Percentiles rank a stretch among this genome's conserved stretches.
Evolutionary conservation across 768 basidiomycete genomes (phyloP).

Genomic region (Phlegmacium glaucopus): DNA sequence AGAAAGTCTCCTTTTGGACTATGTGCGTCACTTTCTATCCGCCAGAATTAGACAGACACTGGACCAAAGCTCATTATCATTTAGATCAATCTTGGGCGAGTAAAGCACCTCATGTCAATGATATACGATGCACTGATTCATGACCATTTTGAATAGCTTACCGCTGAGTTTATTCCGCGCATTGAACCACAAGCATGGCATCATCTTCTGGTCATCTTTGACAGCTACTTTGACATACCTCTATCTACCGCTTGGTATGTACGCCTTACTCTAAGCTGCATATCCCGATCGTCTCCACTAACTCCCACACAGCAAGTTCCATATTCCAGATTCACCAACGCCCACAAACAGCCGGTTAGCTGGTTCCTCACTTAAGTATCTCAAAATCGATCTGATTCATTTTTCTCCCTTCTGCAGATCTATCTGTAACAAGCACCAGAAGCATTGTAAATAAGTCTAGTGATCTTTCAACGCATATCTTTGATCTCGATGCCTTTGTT

Average conservation of each 20-base stretch:
- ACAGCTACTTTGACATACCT: slow-evolving; percentile 42
- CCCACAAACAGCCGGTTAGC: slow-evolving; percentile 20
- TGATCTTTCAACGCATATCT: slow-evolving; percentile 43
- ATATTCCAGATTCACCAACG: slow-evolving; percentile 36
- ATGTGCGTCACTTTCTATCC: slow-evolving; percentile 40
- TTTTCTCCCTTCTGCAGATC: slow-evolving; percentile 22
- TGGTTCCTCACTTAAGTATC: background rate
- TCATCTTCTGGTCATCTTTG: slow-evolving; percentile 51
- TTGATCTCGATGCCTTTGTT: slow-evolving; percentile 48
- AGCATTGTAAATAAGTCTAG: too few relatives aligned
- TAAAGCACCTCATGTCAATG: background rate
- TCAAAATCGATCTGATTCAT: background rate
- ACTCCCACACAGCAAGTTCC: slow-evolving; percentile 33
- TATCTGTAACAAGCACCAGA: slow-evolving; percentile 37
- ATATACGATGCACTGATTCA: background rate
- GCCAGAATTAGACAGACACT: background rate
- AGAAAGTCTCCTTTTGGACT: slow-evolving; percentile 63
- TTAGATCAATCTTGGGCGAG: slow-evolving; percentile 44
- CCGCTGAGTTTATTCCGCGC: slow-evolving; percentile 40
- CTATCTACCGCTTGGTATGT: slow-evolving; percentile 56
- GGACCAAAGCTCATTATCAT: background rate
- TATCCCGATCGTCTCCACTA: slow-evolving; percentile 1
- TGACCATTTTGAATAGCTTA: slow-evolving; percentile 32
- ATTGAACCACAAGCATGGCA: slow-evolving; percentile 47
- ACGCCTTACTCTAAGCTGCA: slow-evolving; percentile 13